A percentile compares a stretch with the other conserved stretches of the same genome.
These are phyloP conservation scores for Aureobasidium sp. DNA, from an alignment of 2,329 filamentous ascomycete genomes.

Conservation along the genomic window DNA sequence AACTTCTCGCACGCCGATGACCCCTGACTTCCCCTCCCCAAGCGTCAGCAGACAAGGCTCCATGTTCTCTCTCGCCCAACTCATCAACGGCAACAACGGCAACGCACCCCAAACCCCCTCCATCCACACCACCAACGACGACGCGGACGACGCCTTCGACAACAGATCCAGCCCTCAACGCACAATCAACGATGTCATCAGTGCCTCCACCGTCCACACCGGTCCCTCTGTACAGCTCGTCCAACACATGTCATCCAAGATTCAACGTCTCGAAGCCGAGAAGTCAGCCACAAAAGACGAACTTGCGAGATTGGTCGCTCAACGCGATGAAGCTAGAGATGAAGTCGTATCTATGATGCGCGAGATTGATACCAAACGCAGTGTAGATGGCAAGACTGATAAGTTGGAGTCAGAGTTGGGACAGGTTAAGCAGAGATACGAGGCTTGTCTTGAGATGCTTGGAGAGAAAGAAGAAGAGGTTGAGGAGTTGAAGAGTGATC, in stretches of 20 bases:
- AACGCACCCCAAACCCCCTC: constrained; percentile 35
- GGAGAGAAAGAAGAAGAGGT: constrained; percentile 96
- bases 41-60: constrained; percentile 38
- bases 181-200: constrained; percentile 49
- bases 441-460: constrained; percentile 86
- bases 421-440: constrained; percentile 67
- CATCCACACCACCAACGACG: constrained; percentile 40
- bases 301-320: constrained; percentile 67
- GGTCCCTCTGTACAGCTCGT: constrained; percentile 92
- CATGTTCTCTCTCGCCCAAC: constrained; percentile 26
- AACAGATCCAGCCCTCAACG: constrained; percentile 55
- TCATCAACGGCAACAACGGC: constrained; percentile 25
- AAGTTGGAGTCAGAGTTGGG: constrained; percentile 60
- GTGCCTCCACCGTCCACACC: constrained; percentile 69
- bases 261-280: constrained; percentile 83
- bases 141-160: constrained; percentile 48
- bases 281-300: constrained; percentile 87
- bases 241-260: constrained; percentile 89
- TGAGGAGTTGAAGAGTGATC: constrained; percentile 81
- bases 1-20: constrained; percentile 12
- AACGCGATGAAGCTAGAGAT: constrained; percentile 83
- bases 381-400: constrained; percentile 50
- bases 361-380: constrained; percentile 65
- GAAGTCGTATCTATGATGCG: constrained; percentile 86
- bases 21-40: constrained; percentile 16